Conservation (phyloP, 129 eudicot species). For the Calendula officinalis region DNA sequence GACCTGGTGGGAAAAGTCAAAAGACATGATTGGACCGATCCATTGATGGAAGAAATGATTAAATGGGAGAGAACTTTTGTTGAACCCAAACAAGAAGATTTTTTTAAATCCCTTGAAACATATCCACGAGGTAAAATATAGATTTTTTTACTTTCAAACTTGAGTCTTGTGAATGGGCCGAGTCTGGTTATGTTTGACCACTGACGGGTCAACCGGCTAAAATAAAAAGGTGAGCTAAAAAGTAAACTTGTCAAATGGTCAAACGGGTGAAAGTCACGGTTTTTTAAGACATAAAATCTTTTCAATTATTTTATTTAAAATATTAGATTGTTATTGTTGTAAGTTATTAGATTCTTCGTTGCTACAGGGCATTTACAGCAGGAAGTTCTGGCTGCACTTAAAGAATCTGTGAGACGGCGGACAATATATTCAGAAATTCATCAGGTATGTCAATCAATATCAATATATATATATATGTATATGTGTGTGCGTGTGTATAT, state of each 20-base stretch:
- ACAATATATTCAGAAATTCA: conserved; percentile 40
- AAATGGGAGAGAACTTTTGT: conserved; percentile 76
- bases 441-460: conserved; percentile 45
- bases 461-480: neutral
- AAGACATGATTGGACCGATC: conserved; percentile 73
- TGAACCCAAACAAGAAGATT: conserved; percentile 53
- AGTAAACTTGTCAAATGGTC: too few relatives aligned
- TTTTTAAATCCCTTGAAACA: conserved; percentile 21
- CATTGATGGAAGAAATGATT: conserved; percentile 57
- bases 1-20: conserved; percentile 47
- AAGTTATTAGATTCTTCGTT: neutral
- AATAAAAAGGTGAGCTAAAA: too few relatives aligned
- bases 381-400: conserved; percentile 60
- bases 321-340: neutral
- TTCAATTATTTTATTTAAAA: too few relatives aligned
- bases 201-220: too few relatives aligned
- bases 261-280: neutral
- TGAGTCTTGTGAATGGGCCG: neutral
- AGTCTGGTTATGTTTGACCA: neutral
- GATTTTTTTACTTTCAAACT: conserved; percentile 20
- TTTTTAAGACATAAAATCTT: neutral
- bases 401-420: conserved; percentile 72
- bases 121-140: conserved; percentile 24
- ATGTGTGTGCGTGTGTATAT: too few relatives aligned
- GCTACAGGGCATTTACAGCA: conserved; percentile 38